Evolutionary conservation across 78 protist genomes (phyloP), one percentile per base, ranked within the genome.

Genomic region (Polysphondylium violaceum): DNA sequence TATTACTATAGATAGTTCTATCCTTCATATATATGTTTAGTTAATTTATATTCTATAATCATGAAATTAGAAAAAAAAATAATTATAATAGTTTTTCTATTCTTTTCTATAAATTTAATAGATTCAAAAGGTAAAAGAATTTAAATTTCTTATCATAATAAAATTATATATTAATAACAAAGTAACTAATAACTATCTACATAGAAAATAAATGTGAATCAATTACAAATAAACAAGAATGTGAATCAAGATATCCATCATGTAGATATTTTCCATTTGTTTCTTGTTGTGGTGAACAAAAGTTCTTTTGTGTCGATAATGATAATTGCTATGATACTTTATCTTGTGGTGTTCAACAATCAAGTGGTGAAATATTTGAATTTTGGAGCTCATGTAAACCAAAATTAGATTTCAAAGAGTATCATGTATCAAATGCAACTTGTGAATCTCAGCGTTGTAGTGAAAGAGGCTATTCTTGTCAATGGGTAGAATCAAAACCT

Each of bases 231-330:
- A 58, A 81, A 55, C 21, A 51, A 19, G 31, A 69, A 35, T 81
- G 89, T 68, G 51, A 40, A 40, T 25, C 61, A n/a, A 71, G 31
- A 23, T 74, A 65, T 68, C 1, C 25, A 9, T 23, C 9, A 31
- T 81, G 89, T 67, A 55, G 29, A 50, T 38, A 21, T 23, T 41
- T 81, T 40, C 77, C 73, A 40, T 65, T 55, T 40, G 25, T 81
- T 14, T 67, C 89, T 36, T 81, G 89, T 68, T 67, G 89, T 81
- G 89, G 89, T 29, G 40, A 67, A 21, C 19, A 35, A 51, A 40
- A 55, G 25, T 38, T 40, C 41, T 81, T 55, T 56, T 81, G 89
- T 81, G 89, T 68, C 2, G 23, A 27, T 16, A 35, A 56, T 29
- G 44, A 67, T 43, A 38, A 40, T 31, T 72, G 63, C n/a, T 6